A percentile compares a stretch with the other conserved stretches of the same genome.
These are phyloP conservation scores for Podospora bellae-mahoneyi DNA, from an alignment of 495 filamentous ascomycete species.

Conservation along the genomic window DNA sequence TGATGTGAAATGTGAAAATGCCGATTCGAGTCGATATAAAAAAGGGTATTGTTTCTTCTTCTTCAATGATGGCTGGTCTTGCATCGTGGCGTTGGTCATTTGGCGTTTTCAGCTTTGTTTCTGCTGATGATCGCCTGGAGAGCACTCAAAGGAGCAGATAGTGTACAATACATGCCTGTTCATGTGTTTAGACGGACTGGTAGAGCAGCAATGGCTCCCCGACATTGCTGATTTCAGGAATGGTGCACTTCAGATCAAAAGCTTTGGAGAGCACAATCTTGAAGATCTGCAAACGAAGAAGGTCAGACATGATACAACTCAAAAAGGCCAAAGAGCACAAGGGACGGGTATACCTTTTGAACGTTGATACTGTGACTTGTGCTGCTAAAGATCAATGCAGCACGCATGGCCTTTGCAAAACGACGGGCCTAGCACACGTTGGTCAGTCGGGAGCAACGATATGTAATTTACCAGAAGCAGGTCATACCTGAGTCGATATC, in stretches of 20 bases:
- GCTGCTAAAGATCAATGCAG: conserved; percentile 94
- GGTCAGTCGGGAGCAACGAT: conserved; percentile 10
- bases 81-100: background rate
- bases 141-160: background rate
- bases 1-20: conserved; percentile 10
- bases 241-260: conserved; percentile 97
- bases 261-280: conserved; percentile 98
- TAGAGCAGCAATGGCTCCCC: conserved; percentile 96
- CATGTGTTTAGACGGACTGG: conserved; percentile 59
- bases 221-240: conserved; percentile 96
- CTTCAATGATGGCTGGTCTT: conserved; percentile 10
- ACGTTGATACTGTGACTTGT: conserved; percentile 99
- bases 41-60: conserved; percentile 6
- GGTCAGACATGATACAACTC: conserved; percentile 18
- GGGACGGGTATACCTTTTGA: conserved; percentile 69
- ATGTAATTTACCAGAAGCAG: background rate
- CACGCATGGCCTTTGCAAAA: conserved; percentile 97
- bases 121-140: background rate
- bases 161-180: background rate
- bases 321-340: conserved; percentile 1
- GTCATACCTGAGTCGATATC: conserved; percentile 85
- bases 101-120: background rate
- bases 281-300: conserved; percentile 68
- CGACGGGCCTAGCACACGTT: conserved; percentile 68
- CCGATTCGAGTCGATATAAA: conserved; percentile 9